Base-by-base conservation (phyloP, 352 stramenopile genomes). In the Pythium scleroteichum region DNA sequence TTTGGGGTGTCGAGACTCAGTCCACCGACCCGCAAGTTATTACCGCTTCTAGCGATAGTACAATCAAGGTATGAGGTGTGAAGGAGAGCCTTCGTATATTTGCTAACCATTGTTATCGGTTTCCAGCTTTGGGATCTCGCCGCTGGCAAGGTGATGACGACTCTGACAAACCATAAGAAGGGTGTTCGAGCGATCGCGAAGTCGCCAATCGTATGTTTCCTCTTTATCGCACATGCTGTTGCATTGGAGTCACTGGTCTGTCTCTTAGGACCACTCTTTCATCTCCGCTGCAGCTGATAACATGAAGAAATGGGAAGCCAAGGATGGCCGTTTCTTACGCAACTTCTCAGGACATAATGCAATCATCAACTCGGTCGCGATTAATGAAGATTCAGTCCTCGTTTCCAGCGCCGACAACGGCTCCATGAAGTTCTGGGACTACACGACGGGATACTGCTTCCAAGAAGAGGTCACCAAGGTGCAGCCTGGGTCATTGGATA, bases 141-240 rank as follows among this genome's bases (percentile, higher is more conserved):
- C 5, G 95, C 97, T 0, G 98, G 97, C 22, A 99, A 99, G 74
- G 90, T 96, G 44, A 98, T 99, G 84, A 97, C 95, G 22, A 99
- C 97, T 12, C 74, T 99, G 19, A 99, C 98, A n/a, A 98, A 99
- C 78, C 98, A 99, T 79, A 99, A 99, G 84, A 99, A 99, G 73
- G 92, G 88, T 19, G 80, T 99, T 17, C 87, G 98, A 9, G 86
- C 96, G 3, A 61, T 99, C 42, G 80, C 77, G 57, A 91, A 94
- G 67, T 95, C 95, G 22, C 90, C 88, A 14, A 89, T 82, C 20
- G 82, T 89, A 86, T 24, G 32, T 33, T 26, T 50, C 26, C 8
- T 17, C 26, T 19, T 2, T 16, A 8, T 50, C 24, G 7, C 49
- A 22, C 39, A n/a, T 19, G 2, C 3, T 8, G 27, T 3, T 13